Conservation (phyloP, 2,329 filamentous ascomycete species). For the Sporothrix variecibatus region DNA sequence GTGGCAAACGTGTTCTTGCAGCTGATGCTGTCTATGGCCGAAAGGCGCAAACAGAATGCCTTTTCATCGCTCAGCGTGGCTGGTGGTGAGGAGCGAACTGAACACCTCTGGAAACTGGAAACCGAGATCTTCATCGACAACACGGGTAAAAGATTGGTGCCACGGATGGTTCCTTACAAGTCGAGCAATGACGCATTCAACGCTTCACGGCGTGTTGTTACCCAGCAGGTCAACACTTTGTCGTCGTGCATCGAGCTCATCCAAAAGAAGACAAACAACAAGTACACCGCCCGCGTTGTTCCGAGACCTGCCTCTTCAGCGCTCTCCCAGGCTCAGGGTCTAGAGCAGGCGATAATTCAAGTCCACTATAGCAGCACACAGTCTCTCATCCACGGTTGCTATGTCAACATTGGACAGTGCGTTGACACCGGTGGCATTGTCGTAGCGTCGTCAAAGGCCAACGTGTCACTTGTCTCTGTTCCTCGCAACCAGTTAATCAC, state of each 20-base stretch:
- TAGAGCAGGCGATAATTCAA: constrained; percentile 26
- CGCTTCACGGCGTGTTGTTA: constrained; percentile 41
- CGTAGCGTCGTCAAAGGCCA: constrained; percentile 38
- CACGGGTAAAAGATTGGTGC: constrained; percentile 39
- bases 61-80: no score
- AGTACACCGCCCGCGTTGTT: background rate
- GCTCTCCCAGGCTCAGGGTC: no score
- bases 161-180: constrained; percentile 45
- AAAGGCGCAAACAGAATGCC: background rate
- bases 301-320: background rate
- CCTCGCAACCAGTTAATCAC: constrained; percentile 7
- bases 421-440: constrained; percentile 33
- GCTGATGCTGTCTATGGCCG: constrained; percentile 27
- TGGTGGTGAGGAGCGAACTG: constrained; percentile 18
- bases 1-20: constrained; percentile 34
- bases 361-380: constrained; percentile 44
- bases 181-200: constrained; percentile 44
- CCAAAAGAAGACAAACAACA: background rate
- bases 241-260: constrained; percentile 38
- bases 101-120: constrained; percentile 40
- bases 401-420: constrained; percentile 42
- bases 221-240: constrained; percentile 39
- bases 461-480: constrained; percentile 41
- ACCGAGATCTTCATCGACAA: constrained; percentile 43
- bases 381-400: constrained; percentile 35